Base-by-base conservation (phyloP, 495 filamentous ascomycete species). In the Penicillium soppii region DNA sequence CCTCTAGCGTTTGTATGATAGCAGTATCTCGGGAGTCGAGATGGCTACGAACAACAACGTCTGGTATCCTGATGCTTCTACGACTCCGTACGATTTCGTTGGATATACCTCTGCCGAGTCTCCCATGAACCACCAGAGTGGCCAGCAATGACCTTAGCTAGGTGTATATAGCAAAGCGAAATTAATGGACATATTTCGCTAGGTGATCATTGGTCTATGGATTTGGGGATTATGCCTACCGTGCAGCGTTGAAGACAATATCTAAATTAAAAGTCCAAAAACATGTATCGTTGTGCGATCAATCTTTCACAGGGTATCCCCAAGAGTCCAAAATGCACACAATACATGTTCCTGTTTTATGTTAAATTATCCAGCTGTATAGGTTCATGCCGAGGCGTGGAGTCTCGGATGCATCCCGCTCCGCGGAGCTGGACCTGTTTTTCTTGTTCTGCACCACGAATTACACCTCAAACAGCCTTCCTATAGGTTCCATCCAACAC, bases 1-100 rank as follows among this genome's bases (percentile, higher is more conserved):
- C 23, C 19, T 23, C 6, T 47, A 66, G 61, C 45, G 58, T 17
- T 22, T 67, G 25, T 66, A 62, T 33, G 63, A 64, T 36, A 56
- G 51, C 17, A 43, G 43, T 5, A 53, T 64, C 4, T 59, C 36
- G 19, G 58, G 56, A 1, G 51, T 54, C 43, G 50, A 50, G 26
- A 43, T 32, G 15, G 21, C 54, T 0, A 46, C 44, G 20, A 61
- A 55, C n/a, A 52, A 61, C 7, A 52, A 29, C 26, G 13, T 52
- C n/a, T 65, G 62, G 62, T 27, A 35, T 23, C 9, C 48, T 4
- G 52, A 9, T 21, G 21, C 23, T 5, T 20, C 41, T 32, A 7
- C 39, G n/a, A 17, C 39, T 16, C 32, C 50, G 2, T 33, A 54
- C 12, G 55, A 50, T 5, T 62, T 57, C 9, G 21, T n/a, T 3